These are phyloP conservation scores for Cladosporium halotolerans DNA, from an alignment of 2,329 filamentous ascomycete genomes.

Conservation along the genomic window DNA sequence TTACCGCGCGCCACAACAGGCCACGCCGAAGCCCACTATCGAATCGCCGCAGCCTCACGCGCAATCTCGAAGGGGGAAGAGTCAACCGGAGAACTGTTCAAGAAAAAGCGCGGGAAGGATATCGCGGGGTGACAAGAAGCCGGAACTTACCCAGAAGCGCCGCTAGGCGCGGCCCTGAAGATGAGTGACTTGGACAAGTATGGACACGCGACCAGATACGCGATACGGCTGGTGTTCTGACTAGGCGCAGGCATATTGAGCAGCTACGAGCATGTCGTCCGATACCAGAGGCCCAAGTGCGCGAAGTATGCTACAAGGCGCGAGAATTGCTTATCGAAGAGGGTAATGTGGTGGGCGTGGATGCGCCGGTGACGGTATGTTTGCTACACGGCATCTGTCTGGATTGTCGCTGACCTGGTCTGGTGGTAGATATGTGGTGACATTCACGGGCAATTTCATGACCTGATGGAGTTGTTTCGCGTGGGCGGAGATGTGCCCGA, in stretches of 20 bases:
- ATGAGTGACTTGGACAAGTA: slow-evolving; percentile 97
- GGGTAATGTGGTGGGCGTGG: slow-evolving; percentile 91
- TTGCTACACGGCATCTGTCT: not conserved
- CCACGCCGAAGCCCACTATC: no score
- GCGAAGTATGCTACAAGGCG: slow-evolving; percentile 95
- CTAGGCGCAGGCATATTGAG: slow-evolving; percentile 70
- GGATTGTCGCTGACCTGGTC: slow-evolving; percentile 11
- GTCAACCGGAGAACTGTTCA: no score
- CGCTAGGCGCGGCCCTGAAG: slow-evolving; percentile 7
- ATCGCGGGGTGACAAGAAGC: not conserved
- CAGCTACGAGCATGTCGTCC: slow-evolving; percentile 92
- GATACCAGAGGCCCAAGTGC: slow-evolving; percentile 90
- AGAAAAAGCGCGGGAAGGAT: not conserved
- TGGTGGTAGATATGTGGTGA: slow-evolving; percentile 75
- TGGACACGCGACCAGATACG: slow-evolving; percentile 21
- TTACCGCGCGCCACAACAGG: no score
- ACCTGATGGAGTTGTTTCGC: slow-evolving; percentile 92
- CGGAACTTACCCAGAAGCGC: slow-evolving; percentile 3
- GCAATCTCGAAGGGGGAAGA: no score
- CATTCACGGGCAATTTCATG: slow-evolving; percentile 94
- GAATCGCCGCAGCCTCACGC: no score
- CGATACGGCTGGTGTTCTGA: slow-evolving; percentile 10
- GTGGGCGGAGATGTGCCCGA: slow-evolving; percentile 91
- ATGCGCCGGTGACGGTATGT: slow-evolving; percentile 82
- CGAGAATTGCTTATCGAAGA: slow-evolving; percentile 94